Conservation (phyloP, 106 monocot species). For the Allium cepa region DNA sequence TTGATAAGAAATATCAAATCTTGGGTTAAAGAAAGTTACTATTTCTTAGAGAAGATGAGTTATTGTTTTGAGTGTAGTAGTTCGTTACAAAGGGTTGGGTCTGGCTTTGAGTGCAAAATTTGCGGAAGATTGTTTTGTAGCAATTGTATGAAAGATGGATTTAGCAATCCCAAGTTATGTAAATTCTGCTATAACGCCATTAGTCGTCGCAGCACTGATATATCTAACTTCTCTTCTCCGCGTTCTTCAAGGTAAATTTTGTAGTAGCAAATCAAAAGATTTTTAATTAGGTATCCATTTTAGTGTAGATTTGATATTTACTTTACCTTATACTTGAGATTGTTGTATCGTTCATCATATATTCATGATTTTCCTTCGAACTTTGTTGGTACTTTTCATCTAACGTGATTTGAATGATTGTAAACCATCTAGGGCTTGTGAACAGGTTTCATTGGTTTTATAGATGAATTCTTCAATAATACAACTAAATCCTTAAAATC, state of each 20-base stretch:
- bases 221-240: slow-evolving; percentile 26
- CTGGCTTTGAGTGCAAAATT: slow-evolving; percentile 13
- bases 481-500: no score
- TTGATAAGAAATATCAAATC: slow-evolving; percentile 5
- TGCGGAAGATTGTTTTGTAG: slow-evolving; percentile 29
- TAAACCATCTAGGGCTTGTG: not conserved
- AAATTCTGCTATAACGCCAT: slow-evolving; percentile 1
- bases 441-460: no score
- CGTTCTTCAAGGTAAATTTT: slow-evolving; percentile 4
- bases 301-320: no score
- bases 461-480: no score
- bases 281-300: no score
- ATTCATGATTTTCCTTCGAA: no score
- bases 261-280: not conserved
- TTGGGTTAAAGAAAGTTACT: not conserved
- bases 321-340: not conserved
- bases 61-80: slow-evolving; percentile 28
- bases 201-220: not conserved
- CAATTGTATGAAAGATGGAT: slow-evolving; percentile 23
- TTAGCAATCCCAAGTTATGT: not conserved
- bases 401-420: not conserved
- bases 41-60: slow-evolving; percentile 4
- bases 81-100: not conserved
- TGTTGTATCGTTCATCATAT: not conserved
- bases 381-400: not conserved